Evolutionary conservation across 306 rosid species (phyloP), one percentile per base, ranked within the genome.

Genomic region (Leucaena leucocephala): DNA sequence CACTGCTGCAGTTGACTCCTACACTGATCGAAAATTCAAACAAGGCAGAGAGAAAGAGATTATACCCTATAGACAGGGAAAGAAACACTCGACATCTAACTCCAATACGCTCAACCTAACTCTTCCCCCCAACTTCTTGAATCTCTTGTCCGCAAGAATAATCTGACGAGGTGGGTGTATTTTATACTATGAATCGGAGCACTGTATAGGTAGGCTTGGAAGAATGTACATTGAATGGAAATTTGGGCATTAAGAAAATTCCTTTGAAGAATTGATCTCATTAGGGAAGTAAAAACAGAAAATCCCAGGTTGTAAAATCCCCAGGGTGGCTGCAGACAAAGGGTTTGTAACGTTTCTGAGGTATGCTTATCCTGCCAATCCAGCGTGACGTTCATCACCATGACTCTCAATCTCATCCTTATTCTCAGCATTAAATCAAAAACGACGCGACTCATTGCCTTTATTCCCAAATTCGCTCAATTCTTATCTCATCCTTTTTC

Each of bases 111-210:
- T 35, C 62, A 8, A 34, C 45, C 14, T 15, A 7, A 55, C 3
- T 4, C 71, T 61, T 35, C 2, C 19, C 12, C 45, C 36, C 19
- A 14, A 8, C 33, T 71, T 42, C 19, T 5, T 62, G 46, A 16
- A 16, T 43, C 50, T 64, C 63, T 48, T 44, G 7, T 38, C 43
- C 22, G 21, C 14, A 46, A 46, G 36, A n/a, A 76, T 22, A 77
- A 54, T 35, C 35, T 10, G 35, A 52, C 19, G 8, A n/a, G 42
- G 19, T 5, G 49, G 11, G 12, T 16, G 5, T 12, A 16, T 7
- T 71, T 71, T 49, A 48, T 48, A 71, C 61, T 48, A 3, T 34
- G 33, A 48, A 71, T 71, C 11, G 62, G 45, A 71, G 40, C 15
- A 1, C 49, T 48, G 75, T 16, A 15, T 49, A n/a, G 33, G 7